Conservation (phyloP, 768 basidiomycete species). For the Astraeus odoratus region DNA sequence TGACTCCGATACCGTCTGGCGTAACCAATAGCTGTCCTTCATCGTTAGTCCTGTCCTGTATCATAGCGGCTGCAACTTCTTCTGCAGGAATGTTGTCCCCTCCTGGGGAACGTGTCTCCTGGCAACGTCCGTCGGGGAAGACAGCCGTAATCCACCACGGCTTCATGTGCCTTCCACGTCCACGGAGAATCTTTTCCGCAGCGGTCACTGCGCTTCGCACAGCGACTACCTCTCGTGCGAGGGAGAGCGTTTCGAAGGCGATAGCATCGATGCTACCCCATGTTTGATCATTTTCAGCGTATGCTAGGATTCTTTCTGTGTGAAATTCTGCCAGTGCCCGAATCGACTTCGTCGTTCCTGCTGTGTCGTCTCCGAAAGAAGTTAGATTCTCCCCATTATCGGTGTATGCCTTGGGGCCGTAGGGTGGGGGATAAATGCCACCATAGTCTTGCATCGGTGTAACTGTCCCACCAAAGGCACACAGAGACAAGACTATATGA, state of each 20-base stretch:
- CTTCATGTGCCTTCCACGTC: conserved; percentile 31
- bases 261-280: conserved; percentile 58
- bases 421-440: conserved; percentile 72
- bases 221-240: conserved; percentile 56
- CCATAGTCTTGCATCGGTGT: conserved; percentile 64
- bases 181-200: conserved; percentile 24
- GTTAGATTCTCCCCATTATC: conserved; percentile 33
- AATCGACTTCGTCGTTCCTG: conserved; percentile 34
- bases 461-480: conserved; percentile 67
- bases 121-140: conserved; percentile 44
- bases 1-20: conserved; percentile 63
- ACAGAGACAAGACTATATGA: conserved; percentile 62
- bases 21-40: conserved; percentile 13
- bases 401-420: conserved; percentile 47
- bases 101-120: conserved; percentile 30
- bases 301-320: conserved; percentile 49
- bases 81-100: conserved; percentile 22
- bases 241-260: conserved; percentile 76
- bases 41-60: conserved; percentile 19
- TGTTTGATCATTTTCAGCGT: conserved; percentile 37
- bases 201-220: conserved; percentile 52
- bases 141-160: conserved; percentile 74
- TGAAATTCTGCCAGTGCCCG: conserved; percentile 57
- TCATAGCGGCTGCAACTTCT: conserved; percentile 39
- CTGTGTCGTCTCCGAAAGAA: conserved; percentile 32